Conservation (phyloP, 805 yeast genomes). For the Cyberlindnera maritima region DNA sequence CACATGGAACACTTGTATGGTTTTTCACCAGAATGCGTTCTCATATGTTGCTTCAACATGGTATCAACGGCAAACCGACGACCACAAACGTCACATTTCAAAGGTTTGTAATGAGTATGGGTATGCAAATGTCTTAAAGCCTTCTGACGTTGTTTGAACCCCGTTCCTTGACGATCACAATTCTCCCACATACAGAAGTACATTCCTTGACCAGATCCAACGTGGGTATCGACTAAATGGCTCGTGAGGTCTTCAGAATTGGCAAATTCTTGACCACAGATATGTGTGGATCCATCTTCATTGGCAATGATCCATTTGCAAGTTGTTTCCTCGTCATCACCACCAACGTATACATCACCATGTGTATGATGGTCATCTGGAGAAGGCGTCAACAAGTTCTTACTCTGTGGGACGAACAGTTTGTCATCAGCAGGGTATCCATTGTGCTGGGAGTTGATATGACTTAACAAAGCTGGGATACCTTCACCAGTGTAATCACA, state of each 20-base stretch:
- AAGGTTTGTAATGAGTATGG: slow-evolving; percentile 85
- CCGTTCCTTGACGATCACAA: slow-evolving; percentile 61
- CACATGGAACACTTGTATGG: slow-evolving; percentile 77
- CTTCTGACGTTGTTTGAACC: slow-evolving; percentile 83
- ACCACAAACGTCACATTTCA: slow-evolving; percentile 65
- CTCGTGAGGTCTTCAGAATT: slow-evolving; percentile 61
- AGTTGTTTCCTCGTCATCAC: slow-evolving; percentile 19
- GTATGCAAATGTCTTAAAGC: slow-evolving; percentile 80
- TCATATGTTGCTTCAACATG: slow-evolving; percentile 74
- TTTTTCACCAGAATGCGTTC: slow-evolving; percentile 87
- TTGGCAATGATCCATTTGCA: slow-evolving; percentile 23
- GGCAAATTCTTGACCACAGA: slow-evolving; percentile 50
- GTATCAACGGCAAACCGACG: slow-evolving; percentile 73
- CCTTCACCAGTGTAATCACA: slow-evolving; percentile 60
- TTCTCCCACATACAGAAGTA: slow-evolving; percentile 78
- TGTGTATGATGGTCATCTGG: slow-evolving; percentile 1
- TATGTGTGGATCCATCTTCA: slow-evolving; percentile 5
- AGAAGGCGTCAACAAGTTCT: slow-evolving; percentile 5
- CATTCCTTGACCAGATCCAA: slow-evolving; percentile 67
- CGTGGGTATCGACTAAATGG: slow-evolving; percentile 67
- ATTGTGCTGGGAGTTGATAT: slow-evolving; percentile 50
- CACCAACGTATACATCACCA: not conserved
- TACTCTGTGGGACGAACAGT: not conserved
- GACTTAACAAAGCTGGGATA: slow-evolving; percentile 53
- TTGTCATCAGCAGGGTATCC: slow-evolving; percentile 3